Evolutionary conservation across 768 basidiomycete species (phyloP).

Genomic region (Leccinum uliginosum): DNA sequence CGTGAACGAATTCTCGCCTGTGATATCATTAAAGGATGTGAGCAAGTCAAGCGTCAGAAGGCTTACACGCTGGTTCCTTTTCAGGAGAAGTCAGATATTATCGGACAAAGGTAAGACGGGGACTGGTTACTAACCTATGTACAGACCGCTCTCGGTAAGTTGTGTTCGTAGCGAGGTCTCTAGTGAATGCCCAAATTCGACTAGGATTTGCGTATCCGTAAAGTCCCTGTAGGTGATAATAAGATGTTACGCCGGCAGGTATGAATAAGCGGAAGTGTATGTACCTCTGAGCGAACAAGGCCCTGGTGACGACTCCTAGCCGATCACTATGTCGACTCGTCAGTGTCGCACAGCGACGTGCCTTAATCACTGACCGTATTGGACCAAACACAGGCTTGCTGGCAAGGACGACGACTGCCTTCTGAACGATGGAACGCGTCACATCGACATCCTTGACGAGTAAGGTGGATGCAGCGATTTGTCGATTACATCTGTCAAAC

Average conservation of each 20-base stretch:
- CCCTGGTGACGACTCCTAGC: constrained; percentile 88
- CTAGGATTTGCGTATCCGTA: constrained; percentile 79
- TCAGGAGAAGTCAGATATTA: constrained; percentile 8
- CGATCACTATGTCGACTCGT: constrained; percentile 62
- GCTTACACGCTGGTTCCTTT: constrained; percentile 68
- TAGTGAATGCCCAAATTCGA: constrained; percentile 77
- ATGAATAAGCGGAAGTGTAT: constrained; percentile 18
- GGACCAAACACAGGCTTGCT: constrained; percentile 91
- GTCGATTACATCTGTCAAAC: constrained; percentile 78
- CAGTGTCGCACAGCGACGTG: not conserved
- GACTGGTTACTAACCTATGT: constrained; percentile 72
- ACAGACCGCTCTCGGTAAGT: constrained; percentile 87
- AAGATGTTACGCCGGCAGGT: not conserved
- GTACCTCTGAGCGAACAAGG: constrained; percentile 82
- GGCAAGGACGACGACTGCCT: constrained; percentile 93
- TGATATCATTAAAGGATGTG: constrained; percentile 1
- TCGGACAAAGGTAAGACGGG: not conserved
- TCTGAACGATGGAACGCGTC: constrained; percentile 94
- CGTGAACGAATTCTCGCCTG: constrained; percentile 89
- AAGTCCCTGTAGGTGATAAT: constrained; percentile 60
- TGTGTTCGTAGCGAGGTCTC: constrained; percentile 73
- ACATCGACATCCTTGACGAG: constrained; percentile 79
- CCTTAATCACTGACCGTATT: constrained; percentile 55
- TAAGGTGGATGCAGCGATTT: constrained; percentile 77
- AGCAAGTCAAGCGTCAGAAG: not conserved